Conservation (phyloP, 2,329 filamentous ascomycete species). For the Ophiostoma montium region DNA sequence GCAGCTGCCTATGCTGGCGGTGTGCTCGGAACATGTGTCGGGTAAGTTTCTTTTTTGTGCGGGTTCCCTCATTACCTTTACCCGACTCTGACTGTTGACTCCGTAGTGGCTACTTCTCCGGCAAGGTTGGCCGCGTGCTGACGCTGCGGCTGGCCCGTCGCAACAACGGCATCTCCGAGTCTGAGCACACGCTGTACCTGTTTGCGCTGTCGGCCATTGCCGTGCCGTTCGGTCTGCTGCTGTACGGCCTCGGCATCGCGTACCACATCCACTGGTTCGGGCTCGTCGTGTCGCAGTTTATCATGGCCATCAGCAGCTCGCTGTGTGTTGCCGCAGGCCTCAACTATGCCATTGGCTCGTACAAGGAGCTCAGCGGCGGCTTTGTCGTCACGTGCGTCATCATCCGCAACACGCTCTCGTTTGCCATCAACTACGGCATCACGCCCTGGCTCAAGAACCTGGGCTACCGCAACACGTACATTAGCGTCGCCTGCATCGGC, state of each 20-base stretch:
- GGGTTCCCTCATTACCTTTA: constrained; percentile 12
- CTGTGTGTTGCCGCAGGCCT: constrained; percentile 18
- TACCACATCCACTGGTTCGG: constrained; percentile 28
- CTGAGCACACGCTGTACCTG: constrained; percentile 19
- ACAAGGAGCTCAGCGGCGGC: constrained; percentile 18
- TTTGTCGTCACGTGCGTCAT: constrained; percentile 15
- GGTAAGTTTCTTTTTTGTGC: background rate
- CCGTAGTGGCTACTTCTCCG: constrained; percentile 12
- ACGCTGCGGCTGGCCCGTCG: constrained; percentile 22
- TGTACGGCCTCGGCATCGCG: constrained; percentile 34
- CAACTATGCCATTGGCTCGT: constrained; percentile 29
- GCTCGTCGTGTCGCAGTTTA: constrained; percentile 23
- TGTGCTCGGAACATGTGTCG: constrained; percentile 1
- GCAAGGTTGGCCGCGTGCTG: constrained; percentile 13
- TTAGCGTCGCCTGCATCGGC: background rate
- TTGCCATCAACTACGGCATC: constrained; percentile 20
- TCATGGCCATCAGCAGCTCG: constrained; percentile 24
- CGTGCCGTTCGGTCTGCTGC: constrained; percentile 24
- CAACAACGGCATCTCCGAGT: constrained; percentile 24
- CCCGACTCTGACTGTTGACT: constrained; percentile 5
- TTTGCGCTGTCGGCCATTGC: constrained; percentile 15
- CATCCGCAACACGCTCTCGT: constrained; percentile 17
- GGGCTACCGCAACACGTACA: constrained; percentile 12
- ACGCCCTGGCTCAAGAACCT: constrained; percentile 18
- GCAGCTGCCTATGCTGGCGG: constrained; percentile 13